Evolutionary conservation across 163 green algal genomes (phyloP).

Genomic region (Chlorella variabilis): DNA sequence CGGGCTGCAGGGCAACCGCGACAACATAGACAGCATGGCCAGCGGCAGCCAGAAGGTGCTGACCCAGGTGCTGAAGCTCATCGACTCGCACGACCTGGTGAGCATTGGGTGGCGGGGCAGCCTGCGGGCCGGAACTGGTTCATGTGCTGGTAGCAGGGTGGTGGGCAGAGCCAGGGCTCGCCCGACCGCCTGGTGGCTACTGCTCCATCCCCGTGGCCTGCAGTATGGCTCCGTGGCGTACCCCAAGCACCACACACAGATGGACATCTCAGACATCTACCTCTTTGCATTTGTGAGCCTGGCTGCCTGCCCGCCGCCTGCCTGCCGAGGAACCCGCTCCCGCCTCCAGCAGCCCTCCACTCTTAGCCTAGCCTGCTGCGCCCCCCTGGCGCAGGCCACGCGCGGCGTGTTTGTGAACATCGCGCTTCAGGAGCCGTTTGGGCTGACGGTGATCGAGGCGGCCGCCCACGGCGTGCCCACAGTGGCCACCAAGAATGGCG

Average conservation of each 20-base stretch:
- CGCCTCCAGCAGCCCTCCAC: neutral
- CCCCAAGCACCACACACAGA: constrained; percentile 92
- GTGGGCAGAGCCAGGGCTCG: neutral
- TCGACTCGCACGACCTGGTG: constrained; percentile 92
- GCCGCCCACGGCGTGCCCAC: constrained; percentile 94
- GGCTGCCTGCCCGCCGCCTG: neutral
- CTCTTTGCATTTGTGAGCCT: constrained; percentile 57
- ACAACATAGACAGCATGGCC: constrained; percentile 90
- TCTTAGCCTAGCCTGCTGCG: neutral
- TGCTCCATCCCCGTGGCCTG: neutral
- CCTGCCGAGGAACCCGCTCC: neutral
- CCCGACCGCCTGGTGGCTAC: neutral
- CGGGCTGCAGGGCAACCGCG: constrained; percentile 79
- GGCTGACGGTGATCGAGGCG: constrained; percentile 96
- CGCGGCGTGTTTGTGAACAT: constrained; percentile 95
- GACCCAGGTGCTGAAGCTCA: constrained; percentile 87
- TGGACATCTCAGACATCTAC: constrained; percentile 98
- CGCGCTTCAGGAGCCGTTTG: constrained; percentile 96
- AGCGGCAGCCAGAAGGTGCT: constrained; percentile 75
- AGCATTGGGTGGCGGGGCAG: constrained; percentile 62
- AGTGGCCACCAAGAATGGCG: constrained; percentile 91
- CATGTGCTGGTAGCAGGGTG: no score
- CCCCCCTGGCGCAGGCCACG: constrained; percentile 60
- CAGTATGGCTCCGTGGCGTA: constrained; percentile 88
- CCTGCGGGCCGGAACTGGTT: no score